These are phyloP conservation scores for Trametes elegans DNA, from an alignment of 768 basidiomycete genomes.

Conservation along the genomic window DNA sequence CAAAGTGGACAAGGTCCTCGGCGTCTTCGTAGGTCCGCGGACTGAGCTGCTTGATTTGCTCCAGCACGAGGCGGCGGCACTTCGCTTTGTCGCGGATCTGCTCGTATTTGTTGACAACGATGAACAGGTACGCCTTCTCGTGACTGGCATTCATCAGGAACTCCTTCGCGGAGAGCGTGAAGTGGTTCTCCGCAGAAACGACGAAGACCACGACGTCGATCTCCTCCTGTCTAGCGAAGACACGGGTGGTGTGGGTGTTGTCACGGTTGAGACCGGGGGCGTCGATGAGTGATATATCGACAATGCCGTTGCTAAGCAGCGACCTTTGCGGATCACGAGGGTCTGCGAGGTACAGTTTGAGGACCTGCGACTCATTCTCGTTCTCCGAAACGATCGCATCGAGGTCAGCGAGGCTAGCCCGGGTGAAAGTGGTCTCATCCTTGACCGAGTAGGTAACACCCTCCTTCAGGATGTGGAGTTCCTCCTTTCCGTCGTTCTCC, in stretches of 20 bases:
- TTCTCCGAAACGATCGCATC: constrained; percentile 78
- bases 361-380: constrained; percentile 63
- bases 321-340: constrained; percentile 75
- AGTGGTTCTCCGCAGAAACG: constrained; percentile 97
- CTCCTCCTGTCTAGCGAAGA: constrained; percentile 95
- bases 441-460: constrained; percentile 62
- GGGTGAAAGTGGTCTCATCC: constrained; percentile 77
- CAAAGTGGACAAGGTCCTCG: constrained; percentile 95
- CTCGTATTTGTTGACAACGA: constrained; percentile 98
- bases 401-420: constrained; percentile 63
- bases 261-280: constrained; percentile 98
- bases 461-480: constrained; percentile 80
- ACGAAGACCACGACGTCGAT: constrained; percentile 99
- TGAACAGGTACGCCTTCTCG: constrained; percentile 97
- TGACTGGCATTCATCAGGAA: constrained; percentile 91
- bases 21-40: constrained; percentile 92
- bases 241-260: constrained; percentile 88
- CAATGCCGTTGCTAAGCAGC: constrained; percentile 90
- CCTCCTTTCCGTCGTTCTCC: constrained; percentile 77
- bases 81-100: constrained; percentile 94
- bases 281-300: constrained; percentile 97
- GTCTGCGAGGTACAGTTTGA: constrained; percentile 90
- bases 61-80: constrained; percentile 83
- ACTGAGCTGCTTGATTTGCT: constrained; percentile 91
- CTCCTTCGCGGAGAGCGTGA: constrained; percentile 92